Base-by-base conservation (phyloP, 371 early-diverging fungal species). In the Fennellomyces sp. region DNA sequence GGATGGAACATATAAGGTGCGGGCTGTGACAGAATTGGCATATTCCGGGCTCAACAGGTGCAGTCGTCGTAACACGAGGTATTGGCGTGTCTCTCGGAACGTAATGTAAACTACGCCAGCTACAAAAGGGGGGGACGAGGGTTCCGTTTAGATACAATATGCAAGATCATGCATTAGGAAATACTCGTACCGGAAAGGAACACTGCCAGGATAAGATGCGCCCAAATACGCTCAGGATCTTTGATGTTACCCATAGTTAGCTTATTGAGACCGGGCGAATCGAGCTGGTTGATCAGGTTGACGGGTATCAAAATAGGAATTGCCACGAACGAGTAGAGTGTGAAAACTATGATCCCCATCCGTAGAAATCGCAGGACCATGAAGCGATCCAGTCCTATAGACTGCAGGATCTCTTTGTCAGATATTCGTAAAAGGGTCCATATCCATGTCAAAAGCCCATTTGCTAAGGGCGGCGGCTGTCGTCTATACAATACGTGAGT, bases 321-420 rank as follows among this genome's bases (percentile, higher is more conserved):
- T 12, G 83, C 86, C 11, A 90, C 36, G 5, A 90, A 12, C 3
- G 86, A 75, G 66, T 83, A 84, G 6, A 80, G 66, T 6, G 68
- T 49, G 59, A 91, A 92, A 15, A 73, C 63, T 4, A 78, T 61
- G 52, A 78, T 70, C 8, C 82, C 83, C 69, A 90, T 80, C 45
- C 88, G 77, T 26, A 90, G 68, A 57, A 88, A 85, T 36, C 86
- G 82, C n/a, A 92, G 63, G 28, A 90, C 89, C 90, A 93, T 89
- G 70, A 83, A 92, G 12, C 88, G 79, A 69, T 93, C 93, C 39
- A 93, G 80, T 2, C 91, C 91, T 58, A 87, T 81, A 4, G 81
- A 74, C 21, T 71, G 68, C 17, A 90, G 77, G 10, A 92, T 68
- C 11, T 76, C 76, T 3, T 76, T 75, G 51, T 91, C 91, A 36